Percentiles rank a stretch among this genome's conserved stretches.
These are phyloP conservation scores for Pythium aristosporum DNA, from an alignment of 352 stramenopile genomes.

Conservation along the genomic window DNA sequence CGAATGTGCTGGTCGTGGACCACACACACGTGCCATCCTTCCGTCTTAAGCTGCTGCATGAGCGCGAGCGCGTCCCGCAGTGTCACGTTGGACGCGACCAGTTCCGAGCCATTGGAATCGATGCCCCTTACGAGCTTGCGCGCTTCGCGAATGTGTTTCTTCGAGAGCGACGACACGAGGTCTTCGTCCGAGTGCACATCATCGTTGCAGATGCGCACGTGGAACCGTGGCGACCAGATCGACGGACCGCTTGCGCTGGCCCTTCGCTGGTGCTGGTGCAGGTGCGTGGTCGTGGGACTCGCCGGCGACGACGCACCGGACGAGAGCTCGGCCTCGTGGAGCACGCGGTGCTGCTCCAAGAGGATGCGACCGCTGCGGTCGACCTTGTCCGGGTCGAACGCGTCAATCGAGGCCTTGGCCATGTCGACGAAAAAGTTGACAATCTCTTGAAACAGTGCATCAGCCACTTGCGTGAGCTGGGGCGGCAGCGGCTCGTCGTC, in stretches of 20 bases:
- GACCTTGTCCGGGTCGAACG: conserved; percentile 66
- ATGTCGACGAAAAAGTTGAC: conserved; percentile 73
- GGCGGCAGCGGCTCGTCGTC: conserved; percentile 32
- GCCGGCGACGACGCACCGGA: conserved; percentile 4
- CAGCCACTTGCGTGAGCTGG: conserved; percentile 49
- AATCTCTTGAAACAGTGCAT: conserved; percentile 70
- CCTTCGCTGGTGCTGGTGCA: conserved; percentile 14
- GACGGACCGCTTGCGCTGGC: background rate
- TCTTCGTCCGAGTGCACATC: conserved; percentile 98
- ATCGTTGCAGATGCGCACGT: conserved; percentile 96
- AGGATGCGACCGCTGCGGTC: conserved; percentile 44
- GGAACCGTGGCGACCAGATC: conserved; percentile 59
- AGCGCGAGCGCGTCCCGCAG: conserved; percentile 62
- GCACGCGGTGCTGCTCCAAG: conserved; percentile 32
- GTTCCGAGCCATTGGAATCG: conserved; percentile 72
- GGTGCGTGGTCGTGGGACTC: conserved; percentile 13
- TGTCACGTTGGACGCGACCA: conserved; percentile 54
- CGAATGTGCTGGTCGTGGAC: conserved; percentile 69
- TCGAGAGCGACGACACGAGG: conserved; percentile 90
- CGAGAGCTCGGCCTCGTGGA: conserved; percentile 23
- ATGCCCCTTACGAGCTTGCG: conserved; percentile 67
- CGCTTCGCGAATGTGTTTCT: conserved; percentile 64
- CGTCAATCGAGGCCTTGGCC: conserved; percentile 65
- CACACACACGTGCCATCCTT: conserved; percentile 85
- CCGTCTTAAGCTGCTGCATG: conserved; percentile 74